phyloP scores from a whole-genome alignment of 805 yeast species.

The Kuraishia floccosa region DNA sequence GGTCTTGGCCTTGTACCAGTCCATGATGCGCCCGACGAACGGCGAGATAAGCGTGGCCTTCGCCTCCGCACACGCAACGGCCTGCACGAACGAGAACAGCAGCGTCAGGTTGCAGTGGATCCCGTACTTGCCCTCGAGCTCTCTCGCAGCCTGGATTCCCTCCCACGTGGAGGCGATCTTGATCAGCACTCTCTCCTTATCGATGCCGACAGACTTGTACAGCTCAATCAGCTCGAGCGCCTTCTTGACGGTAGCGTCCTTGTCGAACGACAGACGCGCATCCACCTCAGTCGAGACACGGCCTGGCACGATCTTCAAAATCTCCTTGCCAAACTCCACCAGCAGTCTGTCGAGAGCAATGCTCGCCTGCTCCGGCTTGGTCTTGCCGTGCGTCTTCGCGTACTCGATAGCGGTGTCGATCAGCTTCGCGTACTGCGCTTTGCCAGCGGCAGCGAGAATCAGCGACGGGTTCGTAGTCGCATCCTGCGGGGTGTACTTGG shows the following conservation, averaged over 20 bases:
- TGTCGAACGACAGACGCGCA: slow-evolving; percentile 95
- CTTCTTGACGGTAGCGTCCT: slow-evolving; percentile 86
- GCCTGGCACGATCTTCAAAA: slow-evolving; percentile 92
- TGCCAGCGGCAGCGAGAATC: slow-evolving; percentile 90
- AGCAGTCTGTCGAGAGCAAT: slow-evolving; percentile 84
- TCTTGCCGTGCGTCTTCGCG: slow-evolving; percentile 55
- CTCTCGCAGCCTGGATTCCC: slow-evolving; percentile 98
- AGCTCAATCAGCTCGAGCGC: slow-evolving; percentile 84
- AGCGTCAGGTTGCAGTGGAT: slow-evolving; percentile 93
- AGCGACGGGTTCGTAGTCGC: slow-evolving; percentile 98
- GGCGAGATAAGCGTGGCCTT: slow-evolving; percentile 93
- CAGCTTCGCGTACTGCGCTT: slow-evolving; percentile 78
- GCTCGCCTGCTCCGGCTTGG: slow-evolving; percentile 58
- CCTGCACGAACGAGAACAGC: slow-evolving; percentile 91
- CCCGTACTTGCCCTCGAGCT: slow-evolving; percentile 81
- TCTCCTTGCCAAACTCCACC: slow-evolving; percentile 93
- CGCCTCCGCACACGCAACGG: slow-evolving; percentile 99
- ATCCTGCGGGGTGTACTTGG: slow-evolving; percentile 97
- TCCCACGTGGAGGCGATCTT: slow-evolving; percentile 98
- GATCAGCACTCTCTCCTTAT: slow-evolving; percentile 84
- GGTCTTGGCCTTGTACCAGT: slow-evolving; percentile 92
- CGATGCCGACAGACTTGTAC: slow-evolving; percentile 77
- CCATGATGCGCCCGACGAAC: slow-evolving; percentile 97
- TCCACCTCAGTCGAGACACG: slow-evolving; percentile 99
- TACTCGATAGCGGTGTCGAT: slow-evolving; percentile 85